Base-by-base conservation (phyloP, 495 filamentous ascomycete species). In the Baudoinia panamericana region DNA sequence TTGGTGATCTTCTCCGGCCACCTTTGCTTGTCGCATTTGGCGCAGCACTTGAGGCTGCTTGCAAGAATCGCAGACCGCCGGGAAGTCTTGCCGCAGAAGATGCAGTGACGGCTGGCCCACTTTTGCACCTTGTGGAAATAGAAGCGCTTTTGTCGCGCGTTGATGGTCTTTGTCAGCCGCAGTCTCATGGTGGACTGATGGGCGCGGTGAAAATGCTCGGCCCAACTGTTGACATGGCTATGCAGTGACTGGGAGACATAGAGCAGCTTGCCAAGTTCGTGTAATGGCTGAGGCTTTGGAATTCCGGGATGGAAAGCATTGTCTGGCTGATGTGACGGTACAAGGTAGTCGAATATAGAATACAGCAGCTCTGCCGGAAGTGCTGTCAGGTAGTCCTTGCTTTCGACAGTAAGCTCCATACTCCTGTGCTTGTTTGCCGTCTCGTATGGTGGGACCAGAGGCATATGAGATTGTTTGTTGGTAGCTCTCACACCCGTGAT, bases 1-100 rank as follows among this genome's bases (percentile, higher is more conserved):
- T 39, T 43, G 12, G 40, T 44, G 30, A 50, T 50, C 35, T 50
- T 50, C 8, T 44, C 40, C 16, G 46, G 46, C 46, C 46, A 50
- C 12, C 45, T 18, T 26, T 33, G 6, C 16, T 23, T 17, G 21
- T 48, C 45, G 45, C 45, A 48, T 2, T 23, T 19, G 10, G 18
- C 19, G 24, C 45, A 48, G 33, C 45, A 48, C 8, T 21, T 22
- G 17, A 48, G 16, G 11, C 39, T 34, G 27, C 45, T 50, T n/a
- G 31, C 23, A 9, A 48, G n/a, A 18, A 48, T 43, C 6, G 45
- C 45, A 10, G 38, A 36, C 8, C 39, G 30, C 1, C 5, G 3
- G 15, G 31, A 33, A 8, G 16, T 23, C 23, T 33, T 50, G 8
- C 46, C 46, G 23, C 46, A 50, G 40, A 50, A 50, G 28, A 44